Evolutionary conservation across 78 protist genomes (phyloP).

Genomic region (Dictyostelium intermedium): DNA sequence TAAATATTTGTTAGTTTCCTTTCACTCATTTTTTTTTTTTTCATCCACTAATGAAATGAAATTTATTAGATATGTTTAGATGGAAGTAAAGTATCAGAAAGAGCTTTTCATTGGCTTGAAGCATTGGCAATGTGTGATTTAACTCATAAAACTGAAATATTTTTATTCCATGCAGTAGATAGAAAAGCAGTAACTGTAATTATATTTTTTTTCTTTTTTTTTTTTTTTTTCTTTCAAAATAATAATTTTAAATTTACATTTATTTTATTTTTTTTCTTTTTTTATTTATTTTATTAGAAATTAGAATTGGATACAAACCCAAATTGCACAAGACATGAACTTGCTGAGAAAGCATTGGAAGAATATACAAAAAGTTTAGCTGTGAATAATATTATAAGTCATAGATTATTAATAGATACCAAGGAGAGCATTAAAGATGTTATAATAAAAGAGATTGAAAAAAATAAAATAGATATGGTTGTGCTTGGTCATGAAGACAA

Average conservation of each 20-base stretch:
- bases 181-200: conserved; percentile 8
- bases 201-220: background rate
- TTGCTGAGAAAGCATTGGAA: conserved; percentile 3
- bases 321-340: background rate
- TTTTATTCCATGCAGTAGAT: conserved; percentile 5
- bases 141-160: background rate
- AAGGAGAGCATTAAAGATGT: background rate
- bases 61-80: conserved; percentile 19
- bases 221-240: too few relatives aligned
- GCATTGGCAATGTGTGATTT: background rate
- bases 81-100: conserved; percentile 16
- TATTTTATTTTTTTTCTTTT: background rate
- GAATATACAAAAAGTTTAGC: conserved; percentile 3
- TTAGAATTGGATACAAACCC: background rate
- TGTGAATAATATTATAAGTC: background rate
- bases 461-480: conserved; percentile 28
- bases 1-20: background rate
- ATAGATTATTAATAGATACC: conserved; percentile 5
- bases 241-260: background rate
- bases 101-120: conserved; percentile 43
- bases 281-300: background rate
- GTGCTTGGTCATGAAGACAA: conserved; percentile 19
- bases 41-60: background rate
- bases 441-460: conserved; percentile 9
- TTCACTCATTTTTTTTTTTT: too few relatives aligned